Evolutionary conservation across 805 yeast genomes (phyloP).

Genomic region (Kodamaea fukazawae): DNA sequence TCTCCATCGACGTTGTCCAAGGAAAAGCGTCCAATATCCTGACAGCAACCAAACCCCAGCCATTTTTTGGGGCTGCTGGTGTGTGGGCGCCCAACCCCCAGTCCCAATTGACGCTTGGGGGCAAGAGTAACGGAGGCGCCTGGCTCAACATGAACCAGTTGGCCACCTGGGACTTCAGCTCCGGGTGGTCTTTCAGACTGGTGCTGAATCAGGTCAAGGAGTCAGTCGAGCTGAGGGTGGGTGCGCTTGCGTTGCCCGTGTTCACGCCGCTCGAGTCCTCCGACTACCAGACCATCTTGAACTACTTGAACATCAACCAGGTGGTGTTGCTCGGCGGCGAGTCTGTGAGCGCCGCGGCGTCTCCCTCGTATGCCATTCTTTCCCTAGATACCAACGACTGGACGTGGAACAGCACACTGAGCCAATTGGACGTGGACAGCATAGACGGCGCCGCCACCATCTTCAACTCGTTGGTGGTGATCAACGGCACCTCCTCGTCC

Average conservation of each 20-base stretch:
- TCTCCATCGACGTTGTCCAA: conserved; percentile 41
- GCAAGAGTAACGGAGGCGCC: conserved; percentile 52
- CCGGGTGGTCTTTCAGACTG: conserved; percentile 62
- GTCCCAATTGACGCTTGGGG: conserved; percentile 61
- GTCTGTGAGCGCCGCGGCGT: conserved; percentile 33
- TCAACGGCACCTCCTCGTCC: conserved; percentile 21
- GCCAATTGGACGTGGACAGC: conserved; percentile 18
- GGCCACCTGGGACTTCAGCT: conserved; percentile 65
- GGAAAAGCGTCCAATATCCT: conserved; percentile 36
- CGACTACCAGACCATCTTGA: conserved; percentile 24
- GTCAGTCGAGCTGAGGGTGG: conserved; percentile 52
- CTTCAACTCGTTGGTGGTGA: conserved; percentile 48
- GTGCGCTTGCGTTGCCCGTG: conserved; percentile 55
- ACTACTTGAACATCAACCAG: conserved; percentile 33
- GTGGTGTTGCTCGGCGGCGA: conserved; percentile 65
- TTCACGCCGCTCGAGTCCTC: conserved; percentile 32
- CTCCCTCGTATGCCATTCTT: conserved; percentile 44
- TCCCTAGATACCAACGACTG: conserved; percentile 29
- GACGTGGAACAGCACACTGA: conserved; percentile 35
- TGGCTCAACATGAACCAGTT: conserved; percentile 74
- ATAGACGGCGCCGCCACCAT: conserved; percentile 52
- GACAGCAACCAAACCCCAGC: conserved; percentile 53
- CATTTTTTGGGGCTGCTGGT: conserved; percentile 52
- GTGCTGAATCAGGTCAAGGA: conserved; percentile 18
- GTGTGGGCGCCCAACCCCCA: conserved; percentile 44